Evolutionary conservation across 139 green algal species (phyloP).

Genomic region (Chlorella sp.): DNA sequence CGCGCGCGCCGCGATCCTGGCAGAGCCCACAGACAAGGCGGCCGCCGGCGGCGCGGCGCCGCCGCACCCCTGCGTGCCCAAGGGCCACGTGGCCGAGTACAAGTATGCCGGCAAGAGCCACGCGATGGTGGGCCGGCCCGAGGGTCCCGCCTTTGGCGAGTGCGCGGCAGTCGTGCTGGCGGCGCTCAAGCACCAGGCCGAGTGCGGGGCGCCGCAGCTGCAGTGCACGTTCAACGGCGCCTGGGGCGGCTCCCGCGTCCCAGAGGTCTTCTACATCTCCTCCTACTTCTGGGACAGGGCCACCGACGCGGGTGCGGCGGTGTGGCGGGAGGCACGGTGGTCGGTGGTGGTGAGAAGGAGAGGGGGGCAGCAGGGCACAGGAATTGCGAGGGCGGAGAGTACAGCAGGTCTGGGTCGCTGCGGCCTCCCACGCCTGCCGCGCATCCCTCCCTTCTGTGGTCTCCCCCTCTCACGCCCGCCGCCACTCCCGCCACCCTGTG

Average conservation of each 20-base stretch:
- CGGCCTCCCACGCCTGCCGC: no score
- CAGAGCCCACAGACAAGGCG: no score
- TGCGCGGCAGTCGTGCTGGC: slow-evolving; percentile 41
- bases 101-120: slow-evolving; percentile 62
- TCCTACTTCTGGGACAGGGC: slow-evolving; percentile 97
- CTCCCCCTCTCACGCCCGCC: background rate
- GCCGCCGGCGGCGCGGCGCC: slow-evolving; percentile 28
- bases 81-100: slow-evolving; percentile 53
- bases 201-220: slow-evolving; percentile 59
- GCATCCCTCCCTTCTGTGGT: background rate
- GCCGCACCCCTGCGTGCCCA: slow-evolving; percentile 76
- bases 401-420: no score
- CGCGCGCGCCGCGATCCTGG: slow-evolving; percentile 84
- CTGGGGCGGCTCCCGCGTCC: slow-evolving; percentile 71
- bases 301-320: slow-evolving; percentile 44
- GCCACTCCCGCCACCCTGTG: background rate
- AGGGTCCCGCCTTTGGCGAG: slow-evolving; percentile 5
- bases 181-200: slow-evolving; percentile 41
- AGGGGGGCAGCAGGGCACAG: no score
- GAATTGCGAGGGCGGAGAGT: no score
- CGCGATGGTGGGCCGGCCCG: background rate
- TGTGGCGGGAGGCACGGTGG: no score
- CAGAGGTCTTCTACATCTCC: slow-evolving; percentile 83
- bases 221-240: slow-evolving; percentile 93
- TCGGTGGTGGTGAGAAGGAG: no score